Evolutionary conservation across 1,284 basidiomycete species (phyloP), one percentile per base, ranked within the genome.

Genomic region (Pulchroboletus neoregius): DNA sequence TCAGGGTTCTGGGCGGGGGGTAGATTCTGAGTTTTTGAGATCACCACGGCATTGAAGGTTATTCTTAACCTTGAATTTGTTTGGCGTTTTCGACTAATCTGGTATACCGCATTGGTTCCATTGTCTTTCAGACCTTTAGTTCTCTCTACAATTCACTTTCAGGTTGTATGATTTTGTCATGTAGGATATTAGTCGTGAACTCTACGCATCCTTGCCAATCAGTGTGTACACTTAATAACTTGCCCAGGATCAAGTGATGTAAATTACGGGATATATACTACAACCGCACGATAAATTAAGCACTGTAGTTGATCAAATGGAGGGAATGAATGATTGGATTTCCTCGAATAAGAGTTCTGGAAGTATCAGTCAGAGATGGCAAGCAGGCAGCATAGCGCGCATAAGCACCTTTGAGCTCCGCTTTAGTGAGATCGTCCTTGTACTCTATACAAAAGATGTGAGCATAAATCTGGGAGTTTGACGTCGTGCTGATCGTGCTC

Each of bases 401-500:
- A 49, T 45, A 49, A 67, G 45, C 70, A 78, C 68, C 62, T 60
- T 91, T 92, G 39, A 94, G 69, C 58, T 91, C 82, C 26, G 81
- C 79, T 56, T 86, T 81, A 50, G 76, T 84, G 52, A 91, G 78
- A 48, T 86, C 79, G 34, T 91, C 86, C 68, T 91, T 87, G 62
- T 79, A 75, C 47, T 80, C 83, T 85, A 58, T n/a, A 44, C 30
- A 13, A 48, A 39, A 31, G 16, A 20, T 9, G 42, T 58, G 23
- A 60, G 42, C 15, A 51, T 45, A 15, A 51, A 45, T 3, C n/a
- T 13, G 20, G 13, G 30, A 16, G 35, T 35, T 12, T 26, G 27
- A 39, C 23, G 32, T 20, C 28, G 12, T 32, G 27, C 18, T 26
- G 32, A 24, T 28, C 42, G 11, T 42, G 66, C 80, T 64, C 60